These are phyloP conservation scores for Leccinum barrowsii DNA, from an alignment of 768 basidiomycete species.

Conservation along the genomic window DNA sequence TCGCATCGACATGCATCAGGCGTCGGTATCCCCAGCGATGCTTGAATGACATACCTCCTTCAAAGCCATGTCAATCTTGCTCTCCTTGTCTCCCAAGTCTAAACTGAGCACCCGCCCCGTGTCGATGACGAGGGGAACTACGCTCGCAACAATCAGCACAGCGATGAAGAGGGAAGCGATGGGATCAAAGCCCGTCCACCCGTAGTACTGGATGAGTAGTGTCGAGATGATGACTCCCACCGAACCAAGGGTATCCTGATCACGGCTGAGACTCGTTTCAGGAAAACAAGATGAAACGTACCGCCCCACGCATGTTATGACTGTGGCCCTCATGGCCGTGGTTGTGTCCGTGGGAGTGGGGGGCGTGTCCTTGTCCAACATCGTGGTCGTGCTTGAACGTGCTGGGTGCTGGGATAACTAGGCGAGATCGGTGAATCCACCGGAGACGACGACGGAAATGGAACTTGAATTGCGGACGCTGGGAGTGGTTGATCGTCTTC, in stretches of 20 bases:
- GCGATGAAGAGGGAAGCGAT: constrained; percentile 98
- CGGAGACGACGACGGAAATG: constrained; percentile 27
- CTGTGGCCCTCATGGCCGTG: constrained; percentile 79
- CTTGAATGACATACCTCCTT: constrained; percentile 48
- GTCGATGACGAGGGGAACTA: constrained; percentile 92
- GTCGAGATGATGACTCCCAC: constrained; percentile 98
- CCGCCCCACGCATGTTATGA: constrained; percentile 98
- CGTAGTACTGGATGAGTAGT: constrained; percentile 89
- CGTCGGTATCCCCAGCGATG: neutral
- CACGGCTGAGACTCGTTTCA: constrained; percentile 6
- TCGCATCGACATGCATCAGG: neutral
- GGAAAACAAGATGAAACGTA: constrained; percentile 34
- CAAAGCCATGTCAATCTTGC: constrained; percentile 54
- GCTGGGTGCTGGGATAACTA: constrained; percentile 46
- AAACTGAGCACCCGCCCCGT: constrained; percentile 85
- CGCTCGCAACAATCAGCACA: constrained; percentile 89
- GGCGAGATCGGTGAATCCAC: constrained; percentile 61
- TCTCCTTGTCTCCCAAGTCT: constrained; percentile 69
- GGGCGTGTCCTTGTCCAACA: constrained; percentile 38
- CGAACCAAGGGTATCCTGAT: constrained; percentile 89
- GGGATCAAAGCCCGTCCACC: constrained; percentile 99
- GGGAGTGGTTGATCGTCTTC: constrained; percentile 20
- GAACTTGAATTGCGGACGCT: constrained; percentile 18
- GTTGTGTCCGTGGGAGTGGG: constrained; percentile 50
- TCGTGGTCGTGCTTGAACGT: constrained; percentile 43